Evolutionary conservation across 2,329 filamentous ascomycete genomes (phyloP).

Genomic region (Alternaria tenuissima): DNA sequence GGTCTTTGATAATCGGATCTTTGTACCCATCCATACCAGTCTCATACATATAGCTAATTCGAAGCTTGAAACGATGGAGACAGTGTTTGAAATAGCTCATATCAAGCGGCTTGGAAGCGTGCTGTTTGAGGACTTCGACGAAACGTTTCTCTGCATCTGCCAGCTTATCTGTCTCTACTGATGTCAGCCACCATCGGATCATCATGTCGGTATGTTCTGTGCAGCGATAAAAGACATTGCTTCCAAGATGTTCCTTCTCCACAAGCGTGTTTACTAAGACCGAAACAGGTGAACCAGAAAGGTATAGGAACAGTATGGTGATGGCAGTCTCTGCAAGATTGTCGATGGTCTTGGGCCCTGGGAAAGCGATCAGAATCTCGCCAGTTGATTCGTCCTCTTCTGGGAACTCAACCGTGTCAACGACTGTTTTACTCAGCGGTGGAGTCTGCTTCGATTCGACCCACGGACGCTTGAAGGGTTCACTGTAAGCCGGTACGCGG

Average conservation of each 20-base stretch:
- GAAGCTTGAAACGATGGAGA: constrained; percentile 79
- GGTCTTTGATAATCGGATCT: constrained; percentile 87
- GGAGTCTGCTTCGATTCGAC: constrained; percentile 84
- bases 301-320: constrained; percentile 81
- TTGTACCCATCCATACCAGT: constrained; percentile 82
- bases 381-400: constrained; percentile 96
- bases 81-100: constrained; percentile 92
- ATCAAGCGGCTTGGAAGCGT: constrained; percentile 80
- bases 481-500: constrained; percentile 77
- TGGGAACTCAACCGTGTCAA: constrained; percentile 87
- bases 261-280: constrained; percentile 91
- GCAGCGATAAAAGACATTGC: constrained; percentile 80
- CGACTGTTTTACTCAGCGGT: constrained; percentile 72
- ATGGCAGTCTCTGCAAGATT: constrained; percentile 70
- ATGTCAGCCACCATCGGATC: constrained; percentile 85
- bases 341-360: constrained; percentile 84
- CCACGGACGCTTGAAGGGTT: constrained; percentile 88
- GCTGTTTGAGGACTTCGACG: constrained; percentile 82
- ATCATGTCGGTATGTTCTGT: constrained; percentile 83
- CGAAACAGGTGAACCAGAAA: constrained; percentile 92
- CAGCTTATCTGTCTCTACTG: constrained; percentile 87
- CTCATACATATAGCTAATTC: constrained; percentile 85
- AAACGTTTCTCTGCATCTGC: constrained; percentile 84
- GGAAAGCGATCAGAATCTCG: constrained; percentile 84
- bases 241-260: constrained; percentile 90